Evolutionary conservation across 371 early-diverging fungal genomes (phyloP), one percentile per base, ranked within the genome.

Genomic region (Apophysomyces variabilis): DNA sequence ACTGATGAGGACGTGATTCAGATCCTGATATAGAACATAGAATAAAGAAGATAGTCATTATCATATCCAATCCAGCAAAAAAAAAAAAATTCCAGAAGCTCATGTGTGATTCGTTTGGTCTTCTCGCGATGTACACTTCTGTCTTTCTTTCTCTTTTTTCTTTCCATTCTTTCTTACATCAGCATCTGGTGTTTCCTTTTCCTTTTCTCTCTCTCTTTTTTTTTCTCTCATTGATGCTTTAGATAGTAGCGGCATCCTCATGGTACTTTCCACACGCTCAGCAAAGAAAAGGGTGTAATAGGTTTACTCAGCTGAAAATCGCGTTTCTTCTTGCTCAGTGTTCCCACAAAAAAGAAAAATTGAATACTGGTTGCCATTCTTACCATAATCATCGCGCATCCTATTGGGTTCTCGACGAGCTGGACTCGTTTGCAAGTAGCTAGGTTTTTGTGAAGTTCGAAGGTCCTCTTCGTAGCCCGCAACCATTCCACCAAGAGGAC

Each of bases 401-500:
- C 41, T 62, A 37, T 41, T 58, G 46, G 43, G 54, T 18, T 64
- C 57, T 57, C 57, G 46, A 59, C 54, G 58, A 39, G 45, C 57
- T 32, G 50, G 59, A n/a, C 60, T 60, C 59, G 38, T 41, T 41
- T 43, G 39, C 38, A 56, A 41, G 64, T 57, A 41, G 58, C 4
- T 32, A 26, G 65, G 59, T 50, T 26, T 16, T 47, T 26, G 41
- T 50, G 14, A 35, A 26, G 44, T 9, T 16, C 38, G 56, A 8
- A 56, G 47, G 26, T 18, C 38, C 39, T 68, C 58, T 41, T 44
- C 57, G 26, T 50, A 46, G 26, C 41, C 35, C 56, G 44, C 62
- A 62, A 58, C 63, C 45, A 66, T 64, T 46, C 65, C 60, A 69
- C 47, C 66, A 41, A 66, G 62, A 58, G 62, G 59, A 43, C 36